Evolutionary conservation across 345 rosid genomes (phyloP).

Genomic region (Ricinus communis): DNA sequence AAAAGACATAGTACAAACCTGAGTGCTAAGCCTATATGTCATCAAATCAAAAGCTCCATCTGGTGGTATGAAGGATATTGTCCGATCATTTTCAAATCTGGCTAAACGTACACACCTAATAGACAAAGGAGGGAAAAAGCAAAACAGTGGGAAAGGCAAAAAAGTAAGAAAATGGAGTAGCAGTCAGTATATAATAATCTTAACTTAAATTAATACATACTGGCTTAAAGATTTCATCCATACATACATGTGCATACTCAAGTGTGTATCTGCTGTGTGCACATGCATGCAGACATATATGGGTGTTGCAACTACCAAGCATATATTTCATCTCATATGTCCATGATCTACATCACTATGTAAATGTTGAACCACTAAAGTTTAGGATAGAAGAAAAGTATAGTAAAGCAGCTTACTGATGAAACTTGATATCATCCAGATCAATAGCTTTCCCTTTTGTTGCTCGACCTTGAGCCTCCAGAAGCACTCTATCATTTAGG

Average conservation of each 20-base stretch:
- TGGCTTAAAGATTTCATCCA: neutral
- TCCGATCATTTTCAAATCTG: slow-evolving; percentile 91
- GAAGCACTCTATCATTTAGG: slow-evolving; percentile 81
- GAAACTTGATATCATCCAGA: slow-evolving; percentile 94
- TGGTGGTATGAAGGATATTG: slow-evolving; percentile 95
- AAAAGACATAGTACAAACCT: slow-evolving; percentile 44
- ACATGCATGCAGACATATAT: neutral
- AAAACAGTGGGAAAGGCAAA: neutral
- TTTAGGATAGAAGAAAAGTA: neutral
- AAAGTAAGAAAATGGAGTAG: neutral
- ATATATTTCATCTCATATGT: neutral
- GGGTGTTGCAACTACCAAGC: neutral
- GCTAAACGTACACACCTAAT: slow-evolving; percentile 93
- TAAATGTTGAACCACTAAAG: neutral
- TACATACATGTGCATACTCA: neutral
- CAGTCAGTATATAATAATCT: neutral
- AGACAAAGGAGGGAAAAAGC: neutral
- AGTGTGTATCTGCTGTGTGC: too few species aligned
- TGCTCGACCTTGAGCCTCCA: slow-evolving; percentile 95
- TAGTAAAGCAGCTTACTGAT: slow-evolving; percentile 58
- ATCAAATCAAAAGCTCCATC: slow-evolving; percentile 98
- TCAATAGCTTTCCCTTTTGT: slow-evolving; percentile 95
- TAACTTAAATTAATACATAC: neutral
- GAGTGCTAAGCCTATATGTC: slow-evolving; percentile 95
- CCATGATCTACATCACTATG: neutral